A percentile compares a stretch with the other conserved stretches of the same genome.
Evolutionary conservation across 805 yeast species (phyloP).

Genomic region (Candida lessepsii): DNA sequence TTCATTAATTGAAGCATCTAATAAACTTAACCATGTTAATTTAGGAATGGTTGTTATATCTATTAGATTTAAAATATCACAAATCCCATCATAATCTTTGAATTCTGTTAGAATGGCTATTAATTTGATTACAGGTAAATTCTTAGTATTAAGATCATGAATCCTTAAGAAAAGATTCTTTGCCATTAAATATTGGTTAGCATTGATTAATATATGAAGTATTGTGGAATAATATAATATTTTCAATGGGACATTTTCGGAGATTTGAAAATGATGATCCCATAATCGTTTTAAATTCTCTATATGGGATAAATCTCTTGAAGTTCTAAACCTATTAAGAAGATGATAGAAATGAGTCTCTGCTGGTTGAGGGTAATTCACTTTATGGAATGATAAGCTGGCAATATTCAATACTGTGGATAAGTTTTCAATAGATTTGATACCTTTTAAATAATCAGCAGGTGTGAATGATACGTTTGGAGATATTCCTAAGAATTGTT

Average conservation of each 20-base stretch:
- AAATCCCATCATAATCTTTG: constrained; percentile 24
- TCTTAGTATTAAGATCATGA: background rate
- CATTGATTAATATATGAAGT: constrained; percentile 22
- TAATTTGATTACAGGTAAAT: constrained; percentile 20
- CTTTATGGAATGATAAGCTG: constrained; percentile 1
- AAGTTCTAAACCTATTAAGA: background rate
- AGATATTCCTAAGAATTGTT: background rate
- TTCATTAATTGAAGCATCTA: constrained; percentile 23
- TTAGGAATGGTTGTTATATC: constrained; percentile 7
- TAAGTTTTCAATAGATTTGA: background rate
- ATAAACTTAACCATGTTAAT: constrained; percentile 22
- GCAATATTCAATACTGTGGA: constrained; percentile 1
- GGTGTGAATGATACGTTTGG: background rate
- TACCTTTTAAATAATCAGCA: constrained; percentile 1
- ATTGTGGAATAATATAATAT: constrained; percentile 22
- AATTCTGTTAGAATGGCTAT: constrained; percentile 17
- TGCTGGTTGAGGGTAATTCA: constrained; percentile 2
- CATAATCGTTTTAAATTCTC: constrained; percentile 21
- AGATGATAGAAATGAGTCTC: constrained; percentile 2
- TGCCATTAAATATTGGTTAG: constrained; percentile 25
- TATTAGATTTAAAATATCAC: constrained; percentile 15
- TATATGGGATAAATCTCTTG: background rate
- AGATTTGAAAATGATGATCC: constrained; percentile 9
- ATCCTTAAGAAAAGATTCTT: constrained; percentile 6
- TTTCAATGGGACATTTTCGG: background rate